These are phyloP conservation scores for Leucaena leucocephala DNA, from an alignment of 306 rosid species.

Conservation along the genomic window DNA sequence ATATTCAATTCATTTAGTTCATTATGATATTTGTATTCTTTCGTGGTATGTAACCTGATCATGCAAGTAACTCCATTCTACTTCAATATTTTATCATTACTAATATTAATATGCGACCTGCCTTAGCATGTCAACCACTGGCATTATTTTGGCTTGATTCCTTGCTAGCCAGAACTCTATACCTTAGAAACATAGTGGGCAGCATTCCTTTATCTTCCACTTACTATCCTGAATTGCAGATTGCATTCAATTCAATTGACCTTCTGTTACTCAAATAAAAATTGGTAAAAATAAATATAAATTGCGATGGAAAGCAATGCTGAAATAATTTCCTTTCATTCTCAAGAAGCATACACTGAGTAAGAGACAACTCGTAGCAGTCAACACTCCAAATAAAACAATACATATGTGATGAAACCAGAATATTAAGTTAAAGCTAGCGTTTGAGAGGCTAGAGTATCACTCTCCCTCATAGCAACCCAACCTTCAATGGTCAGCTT, in stretches of 20 bases:
- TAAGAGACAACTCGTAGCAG: background rate
- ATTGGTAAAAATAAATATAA: background rate
- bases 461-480: background rate
- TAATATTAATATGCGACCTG: background rate
- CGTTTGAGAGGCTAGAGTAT: background rate
- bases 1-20: background rate
- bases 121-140: slow-evolving; percentile 2
- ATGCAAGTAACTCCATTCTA: background rate
- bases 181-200: background rate
- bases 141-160: background rate
- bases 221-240: background rate
- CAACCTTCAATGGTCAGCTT: background rate
- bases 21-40: background rate
- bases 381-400: background rate
- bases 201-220: background rate
- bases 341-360: background rate
- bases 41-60: slow-evolving; percentile 3
- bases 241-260: background rate
- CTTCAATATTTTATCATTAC: background rate
- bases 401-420: background rate
- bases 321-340: background rate
- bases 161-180: background rate
- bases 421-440: background rate
- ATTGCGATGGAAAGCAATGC: background rate
- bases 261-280: background rate